phyloP scores from a whole-genome alignment of 1,139 yeast species.

The Geotrichum fermentans region DNA sequence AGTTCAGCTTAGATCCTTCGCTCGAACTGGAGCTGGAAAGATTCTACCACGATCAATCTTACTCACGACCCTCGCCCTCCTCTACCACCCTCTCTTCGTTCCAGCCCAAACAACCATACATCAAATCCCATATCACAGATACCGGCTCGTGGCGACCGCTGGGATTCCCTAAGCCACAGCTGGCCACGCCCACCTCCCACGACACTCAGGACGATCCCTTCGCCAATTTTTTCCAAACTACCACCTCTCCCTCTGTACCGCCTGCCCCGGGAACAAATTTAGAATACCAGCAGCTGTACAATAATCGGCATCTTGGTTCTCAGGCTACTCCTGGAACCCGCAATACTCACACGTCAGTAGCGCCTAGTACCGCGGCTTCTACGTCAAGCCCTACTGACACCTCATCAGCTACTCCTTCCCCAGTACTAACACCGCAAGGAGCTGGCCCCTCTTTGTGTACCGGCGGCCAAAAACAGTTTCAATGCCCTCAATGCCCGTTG shows the following conservation, averaged over 20 bases:
- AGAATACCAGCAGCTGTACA: background rate
- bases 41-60: conserved; percentile 7
- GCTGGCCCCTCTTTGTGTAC: background rate
- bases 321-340: background rate
- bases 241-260: too few species aligned
- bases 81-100: background rate
- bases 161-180: background rate
- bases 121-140: background rate
- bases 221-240: too few species aligned
- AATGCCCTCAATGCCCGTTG: conserved; percentile 34
- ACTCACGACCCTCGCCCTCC: background rate
- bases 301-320: background rate
- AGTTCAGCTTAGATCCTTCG: conserved; percentile 5
- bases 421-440: background rate
- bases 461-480: conserved; percentile 19
- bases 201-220: too few species aligned
- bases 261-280: background rate
- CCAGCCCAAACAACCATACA: background rate
- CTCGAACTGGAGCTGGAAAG: conserved; percentile 13
- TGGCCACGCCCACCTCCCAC: too few species aligned
- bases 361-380: too few species aligned
- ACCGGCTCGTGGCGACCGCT: background rate
- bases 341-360: background rate
- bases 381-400: background rate
- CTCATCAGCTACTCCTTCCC: background rate